Percentiles rank a stretch among this genome's conserved stretches.
Conservation (phyloP, 129 eudicot genomes). For the Chrysanthemum lavandulifolium region DNA sequence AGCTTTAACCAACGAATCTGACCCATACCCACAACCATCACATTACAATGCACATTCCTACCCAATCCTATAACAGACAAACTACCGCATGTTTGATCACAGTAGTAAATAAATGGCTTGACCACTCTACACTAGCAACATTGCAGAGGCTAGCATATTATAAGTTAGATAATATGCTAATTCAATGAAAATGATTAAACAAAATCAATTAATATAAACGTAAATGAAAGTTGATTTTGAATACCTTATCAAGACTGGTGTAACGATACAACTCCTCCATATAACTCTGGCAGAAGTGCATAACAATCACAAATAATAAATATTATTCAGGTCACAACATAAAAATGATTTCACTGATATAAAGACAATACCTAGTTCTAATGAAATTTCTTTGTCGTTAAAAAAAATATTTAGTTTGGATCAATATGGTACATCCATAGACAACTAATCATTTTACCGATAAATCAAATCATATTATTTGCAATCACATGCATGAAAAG, state of each 20-base stretch:
- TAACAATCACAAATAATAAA: slow-evolving; percentile 34
- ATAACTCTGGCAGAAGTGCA: slow-evolving; percentile 98
- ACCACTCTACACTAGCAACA: too few relatives aligned
- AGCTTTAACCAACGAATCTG: too few relatives aligned
- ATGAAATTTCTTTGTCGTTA: too few relatives aligned
- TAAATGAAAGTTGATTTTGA: slow-evolving; percentile 1
- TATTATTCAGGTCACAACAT: slow-evolving; percentile 8
- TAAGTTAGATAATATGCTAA: slow-evolving; percentile 57
- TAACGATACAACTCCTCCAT: slow-evolving; percentile 90
- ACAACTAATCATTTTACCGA: not conserved
- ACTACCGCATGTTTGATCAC: too few relatives aligned
- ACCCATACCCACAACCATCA: too few relatives aligned
- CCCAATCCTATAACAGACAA: too few relatives aligned
- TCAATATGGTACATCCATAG: not conserved
- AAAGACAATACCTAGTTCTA: slow-evolving; percentile 55
- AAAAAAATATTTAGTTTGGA: not conserved
- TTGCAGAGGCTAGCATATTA: too few relatives aligned
- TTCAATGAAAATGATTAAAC: slow-evolving; percentile 13
- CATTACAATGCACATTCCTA: too few relatives aligned
- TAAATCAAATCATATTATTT: too few relatives aligned
- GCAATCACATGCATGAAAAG: too few relatives aligned
- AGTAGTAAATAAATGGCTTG: too few relatives aligned
- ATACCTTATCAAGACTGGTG: slow-evolving; percentile 95
- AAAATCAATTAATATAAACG: not conserved
- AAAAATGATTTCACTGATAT: not conserved